phyloP scores from a whole-genome alignment of 23 red algal species.

The Chondrus crispus region DNA sequence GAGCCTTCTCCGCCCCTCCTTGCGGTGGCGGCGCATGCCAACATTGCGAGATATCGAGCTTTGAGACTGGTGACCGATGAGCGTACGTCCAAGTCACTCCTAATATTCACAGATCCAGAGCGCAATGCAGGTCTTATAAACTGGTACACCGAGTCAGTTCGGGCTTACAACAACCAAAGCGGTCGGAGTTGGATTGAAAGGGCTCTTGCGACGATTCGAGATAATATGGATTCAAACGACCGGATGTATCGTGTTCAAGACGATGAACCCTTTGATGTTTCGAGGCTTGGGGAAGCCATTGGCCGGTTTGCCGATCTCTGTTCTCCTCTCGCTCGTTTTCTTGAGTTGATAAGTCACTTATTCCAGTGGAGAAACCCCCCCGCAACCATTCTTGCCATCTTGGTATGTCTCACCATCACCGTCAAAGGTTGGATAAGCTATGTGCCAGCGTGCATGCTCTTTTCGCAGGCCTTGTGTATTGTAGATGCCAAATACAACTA shows the following conservation, averaged over 20 bases:
- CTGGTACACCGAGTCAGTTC: conserved; percentile 74
- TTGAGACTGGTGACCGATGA: conserved; percentile 37
- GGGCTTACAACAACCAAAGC: conserved; percentile 30
- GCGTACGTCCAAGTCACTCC: conserved; percentile 23
- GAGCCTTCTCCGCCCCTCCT: conserved; percentile 70
- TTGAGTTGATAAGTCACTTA: conserved; percentile 38
- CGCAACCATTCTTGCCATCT: conserved; percentile 58
- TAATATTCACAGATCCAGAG: conserved; percentile 56
- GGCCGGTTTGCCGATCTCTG: conserved; percentile 71
- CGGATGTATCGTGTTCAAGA: conserved; percentile 58
- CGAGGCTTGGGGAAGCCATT: conserved; percentile 56
- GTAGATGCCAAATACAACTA: conserved; percentile 51
- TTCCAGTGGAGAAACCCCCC: conserved; percentile 80
- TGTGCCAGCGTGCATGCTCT: conserved; percentile 37
- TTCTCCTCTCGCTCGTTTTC: conserved; percentile 32
- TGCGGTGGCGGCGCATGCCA: conserved; percentile 69
- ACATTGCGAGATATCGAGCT: conserved; percentile 66
- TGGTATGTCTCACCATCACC: conserved; percentile 33
- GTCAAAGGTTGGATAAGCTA: conserved; percentile 35
- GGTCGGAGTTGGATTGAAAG: conserved; percentile 69
- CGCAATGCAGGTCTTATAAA: conserved; percentile 9
- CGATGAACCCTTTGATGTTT: conserved; percentile 72
- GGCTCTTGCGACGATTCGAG: conserved; percentile 59
- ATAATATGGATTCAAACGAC: conserved; percentile 80
- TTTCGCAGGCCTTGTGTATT: conserved; percentile 30